Base-by-base conservation (phyloP, 805 yeast genomes). In the Metschnikowia drakensbergensis region DNA sequence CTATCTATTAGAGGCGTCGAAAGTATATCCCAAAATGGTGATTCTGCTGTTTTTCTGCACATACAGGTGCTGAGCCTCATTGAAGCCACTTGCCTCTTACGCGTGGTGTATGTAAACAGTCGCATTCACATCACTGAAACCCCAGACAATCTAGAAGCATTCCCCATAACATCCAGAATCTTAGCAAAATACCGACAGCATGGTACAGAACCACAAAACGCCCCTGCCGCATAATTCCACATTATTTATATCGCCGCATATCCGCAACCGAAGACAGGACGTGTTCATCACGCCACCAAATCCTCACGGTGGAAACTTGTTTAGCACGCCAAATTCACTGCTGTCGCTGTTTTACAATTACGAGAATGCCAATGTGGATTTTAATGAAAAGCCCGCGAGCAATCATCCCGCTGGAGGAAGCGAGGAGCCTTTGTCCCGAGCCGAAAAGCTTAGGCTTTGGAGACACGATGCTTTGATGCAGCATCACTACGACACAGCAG, bases 381-480 rank as follows among this genome's bases (percentile, higher is more conserved):
- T 48, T 27, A 41, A 45, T 10, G 51, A 46, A 6, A 32, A 45
- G 7, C 49, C 53, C 22, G 38, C 38, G 10, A 43, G 17, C 4
- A 29, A 25, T 7, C 35, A 39, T 6, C 45, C 37, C 3, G 42
- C 36, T 2, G 39, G 36, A 32, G 39, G 23, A 11, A 44, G 29
- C 28, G 57, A 52, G 5, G 73, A 72, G 45, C 84, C 84, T 5
- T 60, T 81, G 36, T 79, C 96, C 0, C 94, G 87, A 49, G 94
- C 91, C 0, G 97, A 92, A 54, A 82, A 84, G 56, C 75, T 94
- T 32, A 69, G 98, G 40, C 71, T 88, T 28, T 94, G 98, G 99
- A 72, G 98, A 42, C 95, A 90, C 54, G 96, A 90, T 61, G 96
- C 99, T 0, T 66, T 86, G 48, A 83, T 86, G 84, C 96, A 91